Percentiles rank a stretch among this genome's conserved stretches.
These are phyloP conservation scores for Oenanthe javanica DNA, from an alignment of 140 eudicot genomes.

Conservation along the genomic window DNA sequence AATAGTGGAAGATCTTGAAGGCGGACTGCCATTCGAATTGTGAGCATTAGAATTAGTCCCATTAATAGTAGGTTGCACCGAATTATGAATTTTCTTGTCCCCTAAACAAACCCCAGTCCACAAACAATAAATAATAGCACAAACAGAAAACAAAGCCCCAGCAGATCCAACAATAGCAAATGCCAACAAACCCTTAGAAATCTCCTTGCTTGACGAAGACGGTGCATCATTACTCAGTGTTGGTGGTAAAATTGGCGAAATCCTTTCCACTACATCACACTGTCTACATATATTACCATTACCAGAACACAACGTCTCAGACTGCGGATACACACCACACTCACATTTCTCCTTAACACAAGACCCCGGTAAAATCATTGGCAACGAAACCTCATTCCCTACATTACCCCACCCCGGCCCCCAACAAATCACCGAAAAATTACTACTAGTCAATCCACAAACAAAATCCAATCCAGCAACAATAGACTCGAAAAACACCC, in stretches of 20 bases:
- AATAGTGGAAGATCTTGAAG: conserved; percentile 47
- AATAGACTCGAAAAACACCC: conserved; percentile 53
- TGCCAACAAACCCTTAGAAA: conserved; percentile 55
- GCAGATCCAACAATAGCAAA: conserved; percentile 85
- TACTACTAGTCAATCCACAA: conserved; percentile 67
- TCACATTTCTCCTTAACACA: conserved; percentile 54
- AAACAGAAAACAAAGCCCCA: conserved; percentile 73
- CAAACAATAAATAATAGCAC: conserved; percentile 53
- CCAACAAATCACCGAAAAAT: conserved; percentile 86
- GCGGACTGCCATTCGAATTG: conserved; percentile 28
- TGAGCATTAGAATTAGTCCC: conserved; percentile 20
- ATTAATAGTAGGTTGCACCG: conserved; percentile 89
- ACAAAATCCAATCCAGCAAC: conserved; percentile 75
- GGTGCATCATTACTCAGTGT: conserved; percentile 14
- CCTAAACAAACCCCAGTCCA: conserved; percentile 82
- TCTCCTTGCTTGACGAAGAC: conserved; percentile 16
- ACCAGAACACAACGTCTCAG: conserved; percentile 66
- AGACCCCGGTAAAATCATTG: conserved; percentile 70
- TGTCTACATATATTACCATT: conserved; percentile 68
- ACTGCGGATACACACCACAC: conserved; percentile 73
- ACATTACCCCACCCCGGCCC: conserved; percentile 78
- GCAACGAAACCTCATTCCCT: conserved; percentile 49
- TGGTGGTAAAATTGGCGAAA: conserved; percentile 23
- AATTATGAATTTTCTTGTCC: conserved; percentile 76
- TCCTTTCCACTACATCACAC: conserved; percentile 31